Conservation (phyloP, 2,329 filamentous ascomycete genomes). For the Exophiala sp. region DNA sequence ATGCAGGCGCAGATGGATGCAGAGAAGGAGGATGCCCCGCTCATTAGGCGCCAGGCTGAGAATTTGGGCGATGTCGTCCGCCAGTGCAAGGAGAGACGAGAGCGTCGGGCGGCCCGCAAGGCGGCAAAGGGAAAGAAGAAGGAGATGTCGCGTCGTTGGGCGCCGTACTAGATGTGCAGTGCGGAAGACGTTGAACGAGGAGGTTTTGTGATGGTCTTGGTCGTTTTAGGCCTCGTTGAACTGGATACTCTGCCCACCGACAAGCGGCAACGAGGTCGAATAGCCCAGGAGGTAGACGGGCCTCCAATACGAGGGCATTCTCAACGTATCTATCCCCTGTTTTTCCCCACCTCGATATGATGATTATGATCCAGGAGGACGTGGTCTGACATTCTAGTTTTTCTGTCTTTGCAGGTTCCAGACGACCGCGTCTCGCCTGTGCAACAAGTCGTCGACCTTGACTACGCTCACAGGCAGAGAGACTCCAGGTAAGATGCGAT, state of each 20-base stretch:
- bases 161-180: not conserved
- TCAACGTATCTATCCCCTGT: too few relatives aligned
- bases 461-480: not conserved
- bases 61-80: not conserved
- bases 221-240: too few relatives aligned
- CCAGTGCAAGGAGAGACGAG: not conserved
- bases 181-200: not conserved
- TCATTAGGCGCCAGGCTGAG: not conserved
- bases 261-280: too few relatives aligned
- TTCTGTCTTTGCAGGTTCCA: not conserved
- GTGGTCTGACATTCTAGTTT: not conserved
- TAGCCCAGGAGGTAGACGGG: not conserved
- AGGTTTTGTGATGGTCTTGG: not conserved
- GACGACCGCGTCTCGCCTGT: not conserved
- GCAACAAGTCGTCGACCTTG: not conserved
- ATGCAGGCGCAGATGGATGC: too few relatives aligned
- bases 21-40: not conserved
- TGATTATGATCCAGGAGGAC: not conserved
- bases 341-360: not conserved
- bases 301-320: too few relatives aligned
- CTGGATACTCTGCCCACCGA: too few relatives aligned
- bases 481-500: not conserved
- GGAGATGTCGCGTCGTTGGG: not conserved
- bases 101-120: not conserved
- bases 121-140: not conserved